phyloP scores from a whole-genome alignment of 306 rosid species.

The Betula pendula region DNA sequence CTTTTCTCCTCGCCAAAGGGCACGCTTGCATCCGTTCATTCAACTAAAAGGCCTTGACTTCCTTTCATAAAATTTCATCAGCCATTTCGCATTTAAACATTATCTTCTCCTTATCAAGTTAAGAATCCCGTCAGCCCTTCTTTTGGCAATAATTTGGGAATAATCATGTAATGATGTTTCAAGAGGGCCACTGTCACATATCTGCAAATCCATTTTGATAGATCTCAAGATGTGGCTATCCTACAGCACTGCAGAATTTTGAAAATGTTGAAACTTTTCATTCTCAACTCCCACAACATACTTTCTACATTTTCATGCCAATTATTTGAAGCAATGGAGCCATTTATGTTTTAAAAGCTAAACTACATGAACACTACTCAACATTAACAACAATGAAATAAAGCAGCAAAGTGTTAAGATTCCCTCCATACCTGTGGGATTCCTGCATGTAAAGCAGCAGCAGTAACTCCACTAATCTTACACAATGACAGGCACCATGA shows the following conservation, averaged over 20 bases:
- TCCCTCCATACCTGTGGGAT: conserved; percentile 70
- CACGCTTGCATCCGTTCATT: not conserved
- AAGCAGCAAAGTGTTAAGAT: conserved; percentile 7
- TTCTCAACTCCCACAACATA: not conserved
- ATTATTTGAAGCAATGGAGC: conserved; percentile 10
- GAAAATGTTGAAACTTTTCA: conserved; percentile 2
- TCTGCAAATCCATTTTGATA: not conserved
- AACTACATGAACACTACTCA: not conserved
- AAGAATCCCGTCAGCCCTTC: not conserved
- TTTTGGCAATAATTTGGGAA: not conserved
- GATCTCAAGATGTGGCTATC: conserved; percentile 7
- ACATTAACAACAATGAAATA: conserved; percentile 1
- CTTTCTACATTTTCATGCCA: not conserved
- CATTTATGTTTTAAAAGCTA: not conserved
- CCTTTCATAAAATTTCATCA: not conserved
- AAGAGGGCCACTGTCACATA: not conserved
- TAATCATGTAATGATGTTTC: not conserved
- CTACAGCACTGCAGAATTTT: not conserved
- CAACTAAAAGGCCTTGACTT: not conserved
- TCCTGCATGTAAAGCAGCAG: conserved; percentile 75
- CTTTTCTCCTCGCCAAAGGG: not conserved
- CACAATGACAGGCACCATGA: conserved; percentile 24
- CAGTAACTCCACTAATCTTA: conserved; percentile 72
- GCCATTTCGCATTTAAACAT: not conserved
- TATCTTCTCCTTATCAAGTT: not conserved